Conservation (phyloP, 768 basidiomycete species). For the Serendipita vermifera region DNA sequence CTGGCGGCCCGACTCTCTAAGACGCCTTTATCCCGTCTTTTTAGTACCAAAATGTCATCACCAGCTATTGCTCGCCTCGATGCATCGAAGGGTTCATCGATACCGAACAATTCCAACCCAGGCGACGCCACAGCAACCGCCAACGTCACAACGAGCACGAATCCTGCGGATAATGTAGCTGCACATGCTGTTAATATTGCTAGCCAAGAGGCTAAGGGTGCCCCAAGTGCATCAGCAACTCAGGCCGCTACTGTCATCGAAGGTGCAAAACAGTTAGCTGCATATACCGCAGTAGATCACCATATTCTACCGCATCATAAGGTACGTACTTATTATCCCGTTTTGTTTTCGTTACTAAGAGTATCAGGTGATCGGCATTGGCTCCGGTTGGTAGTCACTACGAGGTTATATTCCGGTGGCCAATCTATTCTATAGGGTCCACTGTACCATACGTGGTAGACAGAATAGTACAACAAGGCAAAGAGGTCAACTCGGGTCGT, state of each 20-base stretch:
- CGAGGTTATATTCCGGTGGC: conserved; percentile 13
- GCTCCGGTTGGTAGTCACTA: conserved; percentile 43
- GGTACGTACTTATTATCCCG: conserved; percentile 30
- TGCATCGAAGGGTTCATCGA: neutral
- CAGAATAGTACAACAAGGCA: conserved; percentile 75
- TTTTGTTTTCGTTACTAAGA: conserved; percentile 6
- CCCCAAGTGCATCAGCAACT: neutral
- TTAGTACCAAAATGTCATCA: neutral
- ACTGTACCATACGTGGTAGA: conserved; percentile 97
- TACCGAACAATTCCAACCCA: neutral
- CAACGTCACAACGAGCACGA: conserved; percentile 1
- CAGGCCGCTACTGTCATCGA: conserved; percentile 37
- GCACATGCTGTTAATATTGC: neutral
- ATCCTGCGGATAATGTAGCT: neutral
- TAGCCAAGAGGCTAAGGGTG: neutral
- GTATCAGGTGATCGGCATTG: conserved; percentile 75
- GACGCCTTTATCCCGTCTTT: neutral
- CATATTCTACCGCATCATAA: conserved; percentile 74
- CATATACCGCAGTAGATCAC: conserved; percentile 85
- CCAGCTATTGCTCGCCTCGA: conserved; percentile 2
- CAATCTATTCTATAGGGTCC: conserved; percentile 40
- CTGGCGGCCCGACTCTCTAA: neutral
- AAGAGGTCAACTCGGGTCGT: conserved; percentile 57
- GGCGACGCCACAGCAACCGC: conserved; percentile 1
- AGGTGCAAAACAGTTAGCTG: conserved; percentile 77